Percentiles rank a stretch among this genome's conserved stretches.
Evolutionary conservation across 2,329 filamentous ascomycete genomes (phyloP).

Genomic region (Phoma sp.): DNA sequence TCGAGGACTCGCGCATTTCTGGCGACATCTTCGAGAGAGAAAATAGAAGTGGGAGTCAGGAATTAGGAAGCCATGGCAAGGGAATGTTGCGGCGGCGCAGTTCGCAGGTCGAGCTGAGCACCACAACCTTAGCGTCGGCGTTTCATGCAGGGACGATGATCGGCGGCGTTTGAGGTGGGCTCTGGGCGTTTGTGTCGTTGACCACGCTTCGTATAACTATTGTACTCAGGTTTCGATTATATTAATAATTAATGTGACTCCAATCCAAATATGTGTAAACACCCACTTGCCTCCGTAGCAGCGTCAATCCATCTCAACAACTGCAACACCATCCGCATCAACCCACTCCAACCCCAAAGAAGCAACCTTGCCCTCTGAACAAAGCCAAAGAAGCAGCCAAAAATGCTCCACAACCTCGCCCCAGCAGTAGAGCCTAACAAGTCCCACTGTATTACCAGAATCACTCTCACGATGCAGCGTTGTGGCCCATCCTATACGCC

Average conservation of each 20-base stretch:
- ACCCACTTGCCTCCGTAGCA: background rate
- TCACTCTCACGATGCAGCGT: slow-evolving; percentile 55
- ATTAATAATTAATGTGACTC: too few species aligned
- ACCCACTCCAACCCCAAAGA: slow-evolving; percentile 68
- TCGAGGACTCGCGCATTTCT: slow-evolving; percentile 21
- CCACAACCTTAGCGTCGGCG: slow-evolving; percentile 18
- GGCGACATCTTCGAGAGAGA: slow-evolving; percentile 27
- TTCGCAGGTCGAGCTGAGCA: slow-evolving; percentile 17
- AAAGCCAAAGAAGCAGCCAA: slow-evolving; percentile 76
- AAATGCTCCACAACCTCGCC: slow-evolving; percentile 74
- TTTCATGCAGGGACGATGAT: slow-evolving; percentile 22
- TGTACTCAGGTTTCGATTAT: too few species aligned
- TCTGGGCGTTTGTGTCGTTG: too few species aligned
- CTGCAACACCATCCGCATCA: slow-evolving; percentile 63
- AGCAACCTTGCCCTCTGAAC: slow-evolving; percentile 68
- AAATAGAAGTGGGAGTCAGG: too few species aligned
- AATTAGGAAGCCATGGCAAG: slow-evolving; percentile 4
- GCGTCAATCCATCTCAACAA: slow-evolving; percentile 58
- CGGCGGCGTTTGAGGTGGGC: background rate
- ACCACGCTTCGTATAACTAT: too few species aligned
- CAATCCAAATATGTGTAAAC: background rate
- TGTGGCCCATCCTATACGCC: slow-evolving; percentile 71
- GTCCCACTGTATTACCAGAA: slow-evolving; percentile 36
- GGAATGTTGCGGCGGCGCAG: slow-evolving; percentile 6
- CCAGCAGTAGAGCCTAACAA: slow-evolving; percentile 76